Evolutionary conservation across 352 stramenopile genomes (phyloP).

Genomic region (Globisporangium splendens): DNA sequence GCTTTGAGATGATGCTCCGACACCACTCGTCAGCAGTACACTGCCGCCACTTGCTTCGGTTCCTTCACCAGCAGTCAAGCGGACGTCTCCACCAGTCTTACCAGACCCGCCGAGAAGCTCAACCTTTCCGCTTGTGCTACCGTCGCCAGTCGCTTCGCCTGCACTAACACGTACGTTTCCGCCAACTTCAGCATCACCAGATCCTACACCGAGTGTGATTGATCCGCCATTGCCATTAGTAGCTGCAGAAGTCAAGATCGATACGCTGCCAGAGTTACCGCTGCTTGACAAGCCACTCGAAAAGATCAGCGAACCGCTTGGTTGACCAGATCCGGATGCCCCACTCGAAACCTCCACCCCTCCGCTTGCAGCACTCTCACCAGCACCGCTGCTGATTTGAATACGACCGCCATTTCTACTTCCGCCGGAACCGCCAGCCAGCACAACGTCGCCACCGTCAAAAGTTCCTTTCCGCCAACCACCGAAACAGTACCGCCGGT

Average conservation of each 20-base stretch:
- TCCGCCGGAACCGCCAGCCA: slow-evolving; percentile 18
- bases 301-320: slow-evolving; percentile 20
- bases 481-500: slow-evolving; percentile 17
- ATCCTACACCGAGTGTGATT: slow-evolving; percentile 13
- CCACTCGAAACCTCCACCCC: slow-evolving; percentile 23
- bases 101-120: slow-evolving; percentile 8
- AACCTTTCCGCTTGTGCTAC: slow-evolving; percentile 13
- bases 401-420: slow-evolving; percentile 24
- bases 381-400: slow-evolving; percentile 22
- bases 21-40: slow-evolving; percentile 23
- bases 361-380: slow-evolving; percentile 20
- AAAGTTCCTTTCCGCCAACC: slow-evolving; percentile 13
- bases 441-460: slow-evolving; percentile 16
- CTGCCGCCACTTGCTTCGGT: slow-evolving; percentile 16
- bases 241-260: slow-evolving; percentile 8
- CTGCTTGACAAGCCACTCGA: slow-evolving; percentile 9
- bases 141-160: slow-evolving; percentile 11
- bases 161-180: slow-evolving; percentile 7
- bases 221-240: slow-evolving; percentile 11
- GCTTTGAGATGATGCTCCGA: slow-evolving; percentile 15
- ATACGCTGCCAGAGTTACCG: slow-evolving; percentile 4
- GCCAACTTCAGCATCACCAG: slow-evolving; percentile 5
- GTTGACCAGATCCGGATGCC: slow-evolving; percentile 9
- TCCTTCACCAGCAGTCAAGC: slow-evolving; percentile 12
- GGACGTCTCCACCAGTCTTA: slow-evolving; percentile 12